phyloP scores from a whole-genome alignment of 2,329 filamentous ascomycete genomes.

The Colletotrichum musae region DNA sequence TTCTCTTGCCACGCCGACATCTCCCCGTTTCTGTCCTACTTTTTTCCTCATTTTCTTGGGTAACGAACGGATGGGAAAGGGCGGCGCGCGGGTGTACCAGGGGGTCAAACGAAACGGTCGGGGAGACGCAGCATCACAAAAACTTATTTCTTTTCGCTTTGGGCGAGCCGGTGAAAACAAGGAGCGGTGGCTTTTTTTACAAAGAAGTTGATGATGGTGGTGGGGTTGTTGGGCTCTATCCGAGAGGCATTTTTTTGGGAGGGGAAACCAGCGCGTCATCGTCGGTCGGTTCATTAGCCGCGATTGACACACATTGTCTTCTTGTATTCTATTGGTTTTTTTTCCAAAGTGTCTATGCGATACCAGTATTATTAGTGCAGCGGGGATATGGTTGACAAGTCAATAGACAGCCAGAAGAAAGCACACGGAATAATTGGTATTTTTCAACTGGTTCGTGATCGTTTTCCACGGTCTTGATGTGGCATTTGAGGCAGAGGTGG shows the following conservation, averaged over 20 bases:
- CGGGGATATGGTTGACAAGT: slow-evolving; percentile 27
- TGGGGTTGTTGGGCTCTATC: slow-evolving; percentile 8
- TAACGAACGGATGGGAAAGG: not conserved
- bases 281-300: slow-evolving; percentile 1
- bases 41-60: slow-evolving; percentile 9
- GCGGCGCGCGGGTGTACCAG: slow-evolving; percentile 1
- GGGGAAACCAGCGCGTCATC: slow-evolving; percentile 9
- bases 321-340: slow-evolving; percentile 37
- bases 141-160: not conserved
- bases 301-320: slow-evolving; percentile 30
- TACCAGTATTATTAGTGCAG: slow-evolving; percentile 35
- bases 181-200: not conserved
- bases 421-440: not conserved
- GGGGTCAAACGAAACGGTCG: slow-evolving; percentile 1
- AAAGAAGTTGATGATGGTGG: not conserved
- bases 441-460: not conserved
- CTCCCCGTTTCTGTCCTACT: slow-evolving; percentile 12
- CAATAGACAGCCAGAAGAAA: slow-evolving; percentile 33
- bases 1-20: not conserved
- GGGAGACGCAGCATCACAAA: slow-evolving; percentile 11
- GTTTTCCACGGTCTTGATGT: not conserved
- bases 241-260: slow-evolving; percentile 11
- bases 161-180: slow-evolving; percentile 15
- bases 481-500: not conserved
- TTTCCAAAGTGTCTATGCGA: slow-evolving; percentile 31